Evolutionary conservation across 2,329 filamentous ascomycete species (phyloP), one percentile per base, ranked within the genome.

Genomic region (Phyllosticta capitalensis): DNA sequence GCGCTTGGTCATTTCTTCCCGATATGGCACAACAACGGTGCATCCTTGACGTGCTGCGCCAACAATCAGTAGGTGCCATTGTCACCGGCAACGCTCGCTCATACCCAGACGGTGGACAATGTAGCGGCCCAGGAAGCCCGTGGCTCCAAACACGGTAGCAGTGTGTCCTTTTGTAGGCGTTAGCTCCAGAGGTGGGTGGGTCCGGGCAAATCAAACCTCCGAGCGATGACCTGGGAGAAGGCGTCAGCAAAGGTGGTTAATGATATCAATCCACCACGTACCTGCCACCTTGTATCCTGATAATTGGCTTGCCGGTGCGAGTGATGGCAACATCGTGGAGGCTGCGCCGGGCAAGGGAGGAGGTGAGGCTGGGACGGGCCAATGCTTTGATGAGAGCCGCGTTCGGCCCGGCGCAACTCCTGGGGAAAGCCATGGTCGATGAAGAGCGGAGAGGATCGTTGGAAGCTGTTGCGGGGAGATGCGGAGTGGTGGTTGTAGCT

Each of bases 1-100:
- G 67, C 94, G 87, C 83, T 97, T 97, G 67, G 88, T 81, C 92
- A 96, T 97, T 77, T 97, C 94, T 79, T 99, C 94, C 52, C 94
- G 87, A 81, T 85, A 99, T 55, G 94, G 94, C 62, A 97, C 76
- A 62, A 99, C 85, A 49, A 99, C 94, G 48, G 88, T 96, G 76
- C 90, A 95, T 86, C 94, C 94, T 78, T 91, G 85, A 64, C 89
- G 87, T 67, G 94, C 92, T 95, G 69, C 69, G 67, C 54, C 38
- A n/a, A n/a, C n/a, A 17, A 45, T 45, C 38, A 45, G 38, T n/a
- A 45, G 4, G 6, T n/a, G 17, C 2, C 38, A 17, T n/a, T 7
- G 38, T n/a, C 17, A 45, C n/a, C 17, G 38, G 38, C 38, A 45
- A n/a, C 14, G 3, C 3, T 9, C 12, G 14, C 38, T 33, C 77